These are phyloP conservation scores for Kalanchoe fedtschenkoi DNA, from an alignment of 164 flowering plant species.

Conservation along the genomic window DNA sequence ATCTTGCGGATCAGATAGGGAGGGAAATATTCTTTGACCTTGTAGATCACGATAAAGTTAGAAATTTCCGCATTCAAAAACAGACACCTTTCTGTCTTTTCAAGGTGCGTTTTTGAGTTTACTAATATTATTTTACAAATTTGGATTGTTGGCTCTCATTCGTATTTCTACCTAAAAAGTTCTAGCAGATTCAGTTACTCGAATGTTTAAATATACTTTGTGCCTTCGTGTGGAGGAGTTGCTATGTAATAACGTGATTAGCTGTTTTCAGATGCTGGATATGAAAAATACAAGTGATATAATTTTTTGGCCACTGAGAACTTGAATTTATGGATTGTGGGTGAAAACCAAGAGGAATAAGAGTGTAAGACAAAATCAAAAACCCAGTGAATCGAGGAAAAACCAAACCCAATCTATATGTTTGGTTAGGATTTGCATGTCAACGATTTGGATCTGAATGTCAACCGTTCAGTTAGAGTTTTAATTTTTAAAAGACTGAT, in stretches of 20 bases:
- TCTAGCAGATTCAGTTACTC: not conserved
- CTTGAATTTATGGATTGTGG: too few relatives aligned
- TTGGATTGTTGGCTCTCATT: not conserved
- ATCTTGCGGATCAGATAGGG: slow-evolving; percentile 66
- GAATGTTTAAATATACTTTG: not conserved
- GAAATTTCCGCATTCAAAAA: slow-evolving; percentile 65
- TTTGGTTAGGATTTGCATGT: too few relatives aligned
- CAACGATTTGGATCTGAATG: too few relatives aligned
- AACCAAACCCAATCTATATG: too few relatives aligned
- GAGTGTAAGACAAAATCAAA: too few relatives aligned
- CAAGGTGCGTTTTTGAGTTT: slow-evolving; percentile 32
- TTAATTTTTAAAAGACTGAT: too few relatives aligned
- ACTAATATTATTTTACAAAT: not conserved
- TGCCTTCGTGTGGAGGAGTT: not conserved
- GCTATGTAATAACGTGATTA: not conserved
- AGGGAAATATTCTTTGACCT: slow-evolving; percentile 72
- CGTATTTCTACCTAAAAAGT: not conserved
- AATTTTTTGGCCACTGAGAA: too few relatives aligned
- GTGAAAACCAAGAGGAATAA: too few relatives aligned
- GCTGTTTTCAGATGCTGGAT: not conserved
- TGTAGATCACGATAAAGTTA: slow-evolving; percentile 80
- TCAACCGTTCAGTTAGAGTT: too few relatives aligned
- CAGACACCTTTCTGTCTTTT: slow-evolving; percentile 47
- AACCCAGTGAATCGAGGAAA: too few relatives aligned
- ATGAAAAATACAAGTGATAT: too few relatives aligned